These are phyloP conservation scores for Annulohypoxylon bovei DNA, from an alignment of 495 filamentous ascomycete species.

Conservation along the genomic window DNA sequence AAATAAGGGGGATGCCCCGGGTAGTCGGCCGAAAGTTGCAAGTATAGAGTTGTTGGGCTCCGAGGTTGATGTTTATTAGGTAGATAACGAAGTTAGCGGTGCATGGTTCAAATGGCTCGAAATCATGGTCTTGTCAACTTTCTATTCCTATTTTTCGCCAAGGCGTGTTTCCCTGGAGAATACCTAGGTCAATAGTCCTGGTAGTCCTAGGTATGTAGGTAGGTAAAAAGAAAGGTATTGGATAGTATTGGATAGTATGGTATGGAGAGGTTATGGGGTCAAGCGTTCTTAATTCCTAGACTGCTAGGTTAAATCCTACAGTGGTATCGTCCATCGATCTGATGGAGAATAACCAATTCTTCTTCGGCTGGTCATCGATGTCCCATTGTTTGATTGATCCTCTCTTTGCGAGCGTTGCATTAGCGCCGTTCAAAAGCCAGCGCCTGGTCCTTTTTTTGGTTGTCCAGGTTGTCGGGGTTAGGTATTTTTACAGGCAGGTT, in stretches of 20 bases:
- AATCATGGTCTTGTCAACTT: slow-evolving; percentile 30
- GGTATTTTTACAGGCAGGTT: slow-evolving; percentile 5
- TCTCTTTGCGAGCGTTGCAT: slow-evolving; percentile 25
- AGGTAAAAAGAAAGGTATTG: neutral
- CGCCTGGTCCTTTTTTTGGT: slow-evolving; percentile 18
- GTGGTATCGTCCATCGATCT: slow-evolving; percentile 18
- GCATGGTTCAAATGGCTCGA: slow-evolving; percentile 26
- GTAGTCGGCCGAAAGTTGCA: slow-evolving; percentile 33
- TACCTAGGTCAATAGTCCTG: neutral
- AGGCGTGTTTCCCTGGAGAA: neutral
- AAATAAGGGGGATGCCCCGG: slow-evolving; percentile 31
- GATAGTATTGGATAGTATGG: neutral
- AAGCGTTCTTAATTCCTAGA: neutral
- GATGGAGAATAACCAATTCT: slow-evolving; percentile 4
- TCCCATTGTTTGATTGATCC: slow-evolving; percentile 18
- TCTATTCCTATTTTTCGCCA: neutral
- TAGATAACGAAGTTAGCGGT: slow-evolving; percentile 39
- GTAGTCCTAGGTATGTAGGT: neutral
- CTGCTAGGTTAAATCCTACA: slow-evolving; percentile 14
- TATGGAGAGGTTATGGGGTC: neutral
- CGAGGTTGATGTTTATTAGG: slow-evolving; percentile 37
- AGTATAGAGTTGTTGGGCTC: slow-evolving; percentile 46
- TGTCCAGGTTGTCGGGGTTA: slow-evolving; percentile 10
- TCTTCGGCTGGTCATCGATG: slow-evolving; percentile 19
- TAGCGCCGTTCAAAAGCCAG: slow-evolving; percentile 32